Evolutionary conservation across 352 stramenopile genomes (phyloP).

Genomic region (Pythium biforme): DNA sequence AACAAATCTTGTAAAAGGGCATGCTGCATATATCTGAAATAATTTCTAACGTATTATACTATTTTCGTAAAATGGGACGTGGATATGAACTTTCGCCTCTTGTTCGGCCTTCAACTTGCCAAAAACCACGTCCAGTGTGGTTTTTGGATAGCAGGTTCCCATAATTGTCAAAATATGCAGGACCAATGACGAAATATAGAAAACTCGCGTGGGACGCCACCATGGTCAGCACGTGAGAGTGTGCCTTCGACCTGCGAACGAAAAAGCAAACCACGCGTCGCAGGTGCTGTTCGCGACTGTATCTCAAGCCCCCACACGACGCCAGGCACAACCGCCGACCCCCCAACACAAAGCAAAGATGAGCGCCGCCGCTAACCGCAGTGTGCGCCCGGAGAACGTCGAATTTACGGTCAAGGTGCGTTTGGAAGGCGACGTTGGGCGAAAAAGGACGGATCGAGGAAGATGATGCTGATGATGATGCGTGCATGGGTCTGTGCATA

Average conservation of each 20-base stretch:
- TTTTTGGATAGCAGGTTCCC: not conserved
- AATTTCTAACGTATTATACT: not conserved
- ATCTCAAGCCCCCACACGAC: not conserved
- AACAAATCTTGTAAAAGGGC: not conserved
- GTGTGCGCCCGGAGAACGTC: slow-evolving; percentile 90
- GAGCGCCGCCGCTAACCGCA: slow-evolving; percentile 60
- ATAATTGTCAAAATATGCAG: not conserved
- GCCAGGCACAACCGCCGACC: not conserved
- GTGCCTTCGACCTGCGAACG: not conserved
- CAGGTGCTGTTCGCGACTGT: slow-evolving; percentile 7
- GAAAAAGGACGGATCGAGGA: not conserved
- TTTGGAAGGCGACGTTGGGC: not conserved
- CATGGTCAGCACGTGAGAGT: not conserved
- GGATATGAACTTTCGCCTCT: not conserved
- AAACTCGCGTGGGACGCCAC: not conserved
- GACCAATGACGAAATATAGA: slow-evolving; percentile 1
- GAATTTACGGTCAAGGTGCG: slow-evolving; percentile 95
- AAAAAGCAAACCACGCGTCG: slow-evolving; percentile 7
- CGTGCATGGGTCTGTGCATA: not conserved
- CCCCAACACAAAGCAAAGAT: not conserved
- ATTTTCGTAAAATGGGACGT: not conserved
- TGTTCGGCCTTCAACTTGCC: slow-evolving; percentile 2
- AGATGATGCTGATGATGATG: not conserved
- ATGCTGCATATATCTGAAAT: not conserved
- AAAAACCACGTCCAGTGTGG: slow-evolving; percentile 2